A percentile compares a stretch with the other conserved stretches of the same genome.
Evolutionary conservation across 176 grass and related monocot genomes (phyloP).

Genomic region (Eleusine indica): DNA sequence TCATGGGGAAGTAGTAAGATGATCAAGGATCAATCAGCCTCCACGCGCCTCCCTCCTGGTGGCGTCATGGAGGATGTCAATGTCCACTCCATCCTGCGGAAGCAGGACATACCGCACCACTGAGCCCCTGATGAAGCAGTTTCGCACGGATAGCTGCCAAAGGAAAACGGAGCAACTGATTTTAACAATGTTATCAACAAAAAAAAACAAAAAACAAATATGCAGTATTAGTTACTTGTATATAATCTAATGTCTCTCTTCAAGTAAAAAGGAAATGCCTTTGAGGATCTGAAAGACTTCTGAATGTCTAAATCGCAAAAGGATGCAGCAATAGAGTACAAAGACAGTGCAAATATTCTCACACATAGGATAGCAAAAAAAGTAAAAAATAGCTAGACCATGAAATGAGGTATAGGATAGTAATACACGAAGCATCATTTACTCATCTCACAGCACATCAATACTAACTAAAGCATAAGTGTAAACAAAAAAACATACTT

Average conservation of each 20-base stretch:
- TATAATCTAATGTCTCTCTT: background rate
- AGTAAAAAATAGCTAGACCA: background rate
- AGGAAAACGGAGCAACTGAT: background rate
- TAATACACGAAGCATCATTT: slow-evolving; percentile 10
- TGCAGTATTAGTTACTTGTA: background rate
- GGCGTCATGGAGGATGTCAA: slow-evolving; percentile 97
- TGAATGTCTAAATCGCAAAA: background rate
- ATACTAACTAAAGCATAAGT: too few species aligned
- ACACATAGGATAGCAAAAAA: background rate
- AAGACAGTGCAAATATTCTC: background rate
- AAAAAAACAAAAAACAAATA: slow-evolving; percentile 1
- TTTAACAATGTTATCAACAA: background rate
- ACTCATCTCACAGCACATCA: too few species aligned
- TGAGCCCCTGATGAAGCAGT: slow-evolving; percentile 97
- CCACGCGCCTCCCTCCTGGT: slow-evolving; percentile 95
- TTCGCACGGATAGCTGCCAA: slow-evolving; percentile 81
- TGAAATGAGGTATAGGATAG: background rate
- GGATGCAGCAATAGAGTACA: background rate
- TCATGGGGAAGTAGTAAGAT: background rate
- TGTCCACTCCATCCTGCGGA: slow-evolving; percentile 84
- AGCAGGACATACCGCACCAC: slow-evolving; percentile 96
- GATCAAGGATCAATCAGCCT: slow-evolving; percentile 35
- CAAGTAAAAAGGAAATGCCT: background rate
- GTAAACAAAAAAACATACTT: background rate
- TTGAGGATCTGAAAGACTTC: background rate